phyloP scores from a whole-genome alignment of 257 asterid genomes.

The Petunia secreta region DNA sequence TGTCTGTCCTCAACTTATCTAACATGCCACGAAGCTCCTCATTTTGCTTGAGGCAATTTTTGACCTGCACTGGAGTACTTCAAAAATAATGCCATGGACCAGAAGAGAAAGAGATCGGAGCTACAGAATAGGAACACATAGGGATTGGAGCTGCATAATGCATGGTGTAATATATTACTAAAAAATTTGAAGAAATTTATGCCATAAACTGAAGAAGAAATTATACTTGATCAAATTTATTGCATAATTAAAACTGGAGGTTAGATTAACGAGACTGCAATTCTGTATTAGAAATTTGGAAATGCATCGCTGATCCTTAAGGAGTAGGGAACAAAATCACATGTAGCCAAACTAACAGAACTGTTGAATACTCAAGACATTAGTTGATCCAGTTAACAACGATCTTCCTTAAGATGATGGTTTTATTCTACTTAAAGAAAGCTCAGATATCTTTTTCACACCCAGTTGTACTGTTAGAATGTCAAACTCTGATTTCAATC shows the following conservation, averaged over 20 bases:
- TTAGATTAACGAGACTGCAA: background rate
- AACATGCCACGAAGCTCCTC: constrained; percentile 80
- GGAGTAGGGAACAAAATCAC: background rate
- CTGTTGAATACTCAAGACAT: background rate
- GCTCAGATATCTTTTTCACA: background rate
- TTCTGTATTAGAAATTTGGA: background rate
- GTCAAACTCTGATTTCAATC: background rate
- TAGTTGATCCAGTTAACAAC: background rate
- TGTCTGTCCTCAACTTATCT: constrained; percentile 69
- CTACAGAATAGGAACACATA: background rate
- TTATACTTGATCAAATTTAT: constrained; percentile 2
- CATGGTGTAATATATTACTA: constrained; percentile 1
- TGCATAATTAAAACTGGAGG: background rate
- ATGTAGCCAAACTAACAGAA: background rate
- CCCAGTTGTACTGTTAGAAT: background rate
- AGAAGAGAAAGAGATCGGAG: background rate
- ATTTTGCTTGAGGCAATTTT: constrained; percentile 73
- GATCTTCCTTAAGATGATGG: background rate
- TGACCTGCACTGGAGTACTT: constrained; percentile 56
- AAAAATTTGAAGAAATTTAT: background rate
- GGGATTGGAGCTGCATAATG: too few relatives aligned
- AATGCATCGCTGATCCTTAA: background rate
- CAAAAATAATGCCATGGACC: constrained; percentile 21
- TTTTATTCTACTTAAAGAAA: constrained; percentile 6
- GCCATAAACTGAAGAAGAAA: background rate